A percentile compares a stretch with the other conserved stretches of the same genome.
Conservation (phyloP, 176 grass and related monocot species). For the Oryza rufipogon region DNA sequence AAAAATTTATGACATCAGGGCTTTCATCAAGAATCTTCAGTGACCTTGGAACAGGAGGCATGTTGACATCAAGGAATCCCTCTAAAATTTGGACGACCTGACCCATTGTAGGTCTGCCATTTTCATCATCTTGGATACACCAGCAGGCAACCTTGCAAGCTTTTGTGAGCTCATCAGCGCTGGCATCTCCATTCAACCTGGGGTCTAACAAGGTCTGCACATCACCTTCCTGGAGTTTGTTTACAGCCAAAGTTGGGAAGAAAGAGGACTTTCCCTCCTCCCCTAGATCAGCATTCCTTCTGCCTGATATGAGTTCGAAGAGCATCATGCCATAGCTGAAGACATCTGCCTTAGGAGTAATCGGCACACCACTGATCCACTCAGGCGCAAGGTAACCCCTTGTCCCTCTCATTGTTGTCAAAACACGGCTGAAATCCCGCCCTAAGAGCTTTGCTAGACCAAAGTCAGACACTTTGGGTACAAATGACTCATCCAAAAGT, state of each 20-base stretch:
- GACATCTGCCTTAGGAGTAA: conserved; percentile 84
- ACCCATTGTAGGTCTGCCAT: conserved; percentile 61
- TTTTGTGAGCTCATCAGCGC: conserved; percentile 62
- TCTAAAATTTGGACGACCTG: conserved; percentile 84
- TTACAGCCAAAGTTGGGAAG: conserved; percentile 67
- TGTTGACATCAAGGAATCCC: conserved; percentile 72
- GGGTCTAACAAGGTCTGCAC: conserved; percentile 58
- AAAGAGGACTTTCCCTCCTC: conserved; percentile 39
- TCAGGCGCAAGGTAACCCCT: conserved; percentile 87
- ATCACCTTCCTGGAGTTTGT: conserved; percentile 64
- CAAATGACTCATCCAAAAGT: conserved; percentile 71
- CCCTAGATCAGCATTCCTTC: conserved; percentile 58
- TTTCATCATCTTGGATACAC: conserved; percentile 96
- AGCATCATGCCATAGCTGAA: conserved; percentile 94
- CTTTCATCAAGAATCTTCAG: conserved; percentile 61
- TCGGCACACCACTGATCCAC: conserved; percentile 75
- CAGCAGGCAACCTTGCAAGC: conserved; percentile 86
- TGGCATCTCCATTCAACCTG: conserved; percentile 57
- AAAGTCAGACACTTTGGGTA: conserved; percentile 83
- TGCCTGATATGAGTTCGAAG: conserved; percentile 80
- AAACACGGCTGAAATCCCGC: conserved; percentile 80
- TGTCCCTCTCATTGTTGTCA: conserved; percentile 89
- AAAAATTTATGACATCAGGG: conserved; percentile 74
- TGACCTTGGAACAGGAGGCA: conserved; percentile 73
- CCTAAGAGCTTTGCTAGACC: conserved; percentile 82